phyloP scores from a whole-genome alignment of 2,329 filamentous ascomycete species.

The Pseudocercospora vitis region DNA sequence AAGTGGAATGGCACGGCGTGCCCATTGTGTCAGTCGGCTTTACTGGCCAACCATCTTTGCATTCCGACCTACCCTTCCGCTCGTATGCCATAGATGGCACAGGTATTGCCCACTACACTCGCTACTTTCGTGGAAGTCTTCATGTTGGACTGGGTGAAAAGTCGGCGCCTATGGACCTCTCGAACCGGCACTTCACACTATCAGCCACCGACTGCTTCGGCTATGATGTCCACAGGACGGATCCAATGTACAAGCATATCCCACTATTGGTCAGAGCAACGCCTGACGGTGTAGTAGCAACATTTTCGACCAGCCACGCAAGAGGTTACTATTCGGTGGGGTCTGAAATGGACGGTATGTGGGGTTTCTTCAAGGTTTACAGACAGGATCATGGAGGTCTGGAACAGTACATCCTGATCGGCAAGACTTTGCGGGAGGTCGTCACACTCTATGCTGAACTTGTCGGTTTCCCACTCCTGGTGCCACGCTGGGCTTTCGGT shows the following conservation, averaged over 20 bases:
- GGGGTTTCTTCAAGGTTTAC: constrained; percentile 73
- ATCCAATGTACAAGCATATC: constrained; percentile 75
- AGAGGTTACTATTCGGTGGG: constrained; percentile 67
- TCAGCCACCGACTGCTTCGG: constrained; percentile 72
- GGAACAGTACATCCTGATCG: constrained; percentile 69
- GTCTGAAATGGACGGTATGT: constrained; percentile 72
- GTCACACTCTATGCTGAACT: constrained; percentile 66
- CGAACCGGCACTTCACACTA: constrained; percentile 64
- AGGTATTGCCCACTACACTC: constrained; percentile 65
- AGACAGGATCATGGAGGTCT: constrained; percentile 70
- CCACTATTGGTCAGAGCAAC: constrained; percentile 70
- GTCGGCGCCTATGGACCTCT: constrained; percentile 70
- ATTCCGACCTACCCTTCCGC: constrained; percentile 63
- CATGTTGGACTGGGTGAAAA: constrained; percentile 73
- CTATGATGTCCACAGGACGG: constrained; percentile 69
- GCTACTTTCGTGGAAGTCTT: constrained; percentile 61
- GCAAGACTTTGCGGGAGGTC: constrained; percentile 65
- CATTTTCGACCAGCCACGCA: constrained; percentile 67
- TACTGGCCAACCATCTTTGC: constrained; percentile 53
- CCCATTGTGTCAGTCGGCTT: constrained; percentile 61
- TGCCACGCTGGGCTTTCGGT: constrained; percentile 71
- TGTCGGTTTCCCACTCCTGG: constrained; percentile 66
- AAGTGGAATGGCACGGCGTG: constrained; percentile 58
- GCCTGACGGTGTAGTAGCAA: constrained; percentile 62
- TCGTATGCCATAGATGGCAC: constrained; percentile 64